Evolutionary conservation across 305 asterid species (phyloP), one percentile per base, ranked within the genome.

Genomic region (Solanum aculeatissimum): DNA sequence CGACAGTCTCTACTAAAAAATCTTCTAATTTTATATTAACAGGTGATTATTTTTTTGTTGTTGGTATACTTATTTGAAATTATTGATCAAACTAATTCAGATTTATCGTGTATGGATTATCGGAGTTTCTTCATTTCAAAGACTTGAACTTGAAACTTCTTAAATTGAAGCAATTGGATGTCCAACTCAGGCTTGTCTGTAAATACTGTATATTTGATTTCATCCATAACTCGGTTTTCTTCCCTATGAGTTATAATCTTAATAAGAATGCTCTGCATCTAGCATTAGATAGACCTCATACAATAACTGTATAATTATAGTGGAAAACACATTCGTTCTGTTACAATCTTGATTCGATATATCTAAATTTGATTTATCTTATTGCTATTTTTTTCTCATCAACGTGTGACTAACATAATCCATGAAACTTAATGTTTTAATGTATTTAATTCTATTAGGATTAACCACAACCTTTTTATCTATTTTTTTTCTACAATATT

Each of bases 1-100:
- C 1, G 11, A 27, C 2, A 19, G 18, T 19, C 3, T 8, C 51
- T 69, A 0, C 2, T 69, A 0, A 69, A 69, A 19, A 38, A 68
- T 2, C 16, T 69, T 49, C 1, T 9, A 69, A 4, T 38, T 14
- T 32, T 16, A 3, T 16, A 32, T 32, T 9, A 35, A 38, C 4
- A 1, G 2, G 29, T 40, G 19, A 35, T 6, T 35, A 3, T 69
- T 19, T 18, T 4, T 38, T 35, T 19, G 6, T 19, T 19, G 2
- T 66, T 29, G 8, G 14, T 19, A 38, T 40, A 19, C n/a, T 10
- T 70, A 11, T 70, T 11, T 14, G 1, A 1, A 40, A 38, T 19
- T 2, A 38, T 11, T 2, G 14, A 4, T 0, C 0, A 2, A 0
- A 9, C 27, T 19, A 35, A 19, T 69, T 19, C 0, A 38, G 0